These are phyloP conservation scores for Heterobasidion annosum DNA, from an alignment of 1,284 basidiomycete genomes.

Conservation along the genomic window DNA sequence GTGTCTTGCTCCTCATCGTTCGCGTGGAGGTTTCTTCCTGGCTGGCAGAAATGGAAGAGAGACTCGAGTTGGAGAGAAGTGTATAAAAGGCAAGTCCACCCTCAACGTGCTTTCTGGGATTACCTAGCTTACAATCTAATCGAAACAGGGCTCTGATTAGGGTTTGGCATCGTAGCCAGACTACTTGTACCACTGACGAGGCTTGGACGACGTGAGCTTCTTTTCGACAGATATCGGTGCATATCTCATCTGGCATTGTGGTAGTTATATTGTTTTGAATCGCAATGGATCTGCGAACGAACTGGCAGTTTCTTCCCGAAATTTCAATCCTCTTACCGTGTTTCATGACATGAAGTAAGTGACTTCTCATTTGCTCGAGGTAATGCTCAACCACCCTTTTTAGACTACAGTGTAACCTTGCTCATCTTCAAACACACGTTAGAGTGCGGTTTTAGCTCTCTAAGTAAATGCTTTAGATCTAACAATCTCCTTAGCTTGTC, in stretches of 20 bases:
- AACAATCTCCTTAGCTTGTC: constrained; percentile 36
- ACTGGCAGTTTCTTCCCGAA: constrained; percentile 54
- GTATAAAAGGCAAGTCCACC: constrained; percentile 44
- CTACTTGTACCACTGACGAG: constrained; percentile 67
- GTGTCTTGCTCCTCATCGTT: too few relatives aligned
- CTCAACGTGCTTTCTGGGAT: not conserved
- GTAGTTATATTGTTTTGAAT: constrained; percentile 64
- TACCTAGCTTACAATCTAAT: too few relatives aligned
- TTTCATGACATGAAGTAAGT: constrained; percentile 69
- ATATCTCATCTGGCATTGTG: not conserved
- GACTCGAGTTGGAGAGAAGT: constrained; percentile 50
- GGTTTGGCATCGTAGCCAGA: constrained; percentile 55
- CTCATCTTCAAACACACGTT: constrained; percentile 51
- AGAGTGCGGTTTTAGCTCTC: constrained; percentile 30
- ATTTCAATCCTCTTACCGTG: constrained; percentile 52
- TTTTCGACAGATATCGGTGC: constrained; percentile 3
- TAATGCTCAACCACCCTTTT: not conserved
- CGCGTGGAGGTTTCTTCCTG: constrained; percentile 53
- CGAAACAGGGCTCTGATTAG: constrained; percentile 43
- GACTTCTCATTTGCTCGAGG: not conserved
- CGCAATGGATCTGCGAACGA: constrained; percentile 67
- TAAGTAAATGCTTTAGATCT: not conserved
- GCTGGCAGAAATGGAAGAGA: constrained; percentile 62
- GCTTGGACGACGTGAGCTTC: constrained; percentile 65
- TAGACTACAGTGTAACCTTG: constrained; percentile 56